A percentile compares a stretch with the other conserved stretches of the same genome.
Conservation (phyloP, 805 yeast species). For the Candida nitratophila region DNA sequence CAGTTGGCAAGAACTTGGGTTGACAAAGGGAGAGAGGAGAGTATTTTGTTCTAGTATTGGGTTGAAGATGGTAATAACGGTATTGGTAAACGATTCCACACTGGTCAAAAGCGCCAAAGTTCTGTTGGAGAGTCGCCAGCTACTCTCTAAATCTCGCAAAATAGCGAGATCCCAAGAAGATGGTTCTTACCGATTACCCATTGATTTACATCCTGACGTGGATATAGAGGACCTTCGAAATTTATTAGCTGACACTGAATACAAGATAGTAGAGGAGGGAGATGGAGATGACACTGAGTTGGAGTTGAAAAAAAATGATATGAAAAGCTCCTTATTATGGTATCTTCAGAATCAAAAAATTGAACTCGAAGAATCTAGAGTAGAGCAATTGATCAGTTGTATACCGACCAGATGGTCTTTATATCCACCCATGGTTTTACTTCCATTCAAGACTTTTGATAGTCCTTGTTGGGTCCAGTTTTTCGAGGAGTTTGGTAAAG, state of each 20-base stretch:
- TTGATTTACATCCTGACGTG: too few species aligned
- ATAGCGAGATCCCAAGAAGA: not conserved
- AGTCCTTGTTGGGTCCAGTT: conserved; percentile 25
- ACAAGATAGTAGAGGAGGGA: not conserved
- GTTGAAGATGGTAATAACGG: not conserved
- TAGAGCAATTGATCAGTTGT: not conserved
- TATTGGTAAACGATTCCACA: not conserved
- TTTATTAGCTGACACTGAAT: not conserved
- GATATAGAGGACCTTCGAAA: too few species aligned
- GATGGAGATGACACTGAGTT: not conserved
- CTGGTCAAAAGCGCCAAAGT: conserved; percentile 4
- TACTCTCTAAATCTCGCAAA: conserved; percentile 3
- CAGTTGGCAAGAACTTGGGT: too few species aligned
- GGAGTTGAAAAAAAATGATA: not conserved
- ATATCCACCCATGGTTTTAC: conserved; percentile 61
- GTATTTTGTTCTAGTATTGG: too few species aligned
- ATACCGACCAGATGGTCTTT: conserved; percentile 51
- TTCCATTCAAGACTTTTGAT: conserved; percentile 43
- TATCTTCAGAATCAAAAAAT: not conserved
- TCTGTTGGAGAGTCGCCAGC: conserved; percentile 1
- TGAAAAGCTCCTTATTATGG: not conserved
- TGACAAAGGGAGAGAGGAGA: too few species aligned
- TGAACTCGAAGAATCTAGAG: not conserved
- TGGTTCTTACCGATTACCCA: too few species aligned
- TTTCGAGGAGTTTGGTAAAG: conserved; percentile 8